A percentile compares a stretch with the other conserved stretches of the same genome.
Evolutionary conservation across 2,329 filamentous ascomycete species (phyloP).

Genomic region (Cordyceps tenuipes): DNA sequence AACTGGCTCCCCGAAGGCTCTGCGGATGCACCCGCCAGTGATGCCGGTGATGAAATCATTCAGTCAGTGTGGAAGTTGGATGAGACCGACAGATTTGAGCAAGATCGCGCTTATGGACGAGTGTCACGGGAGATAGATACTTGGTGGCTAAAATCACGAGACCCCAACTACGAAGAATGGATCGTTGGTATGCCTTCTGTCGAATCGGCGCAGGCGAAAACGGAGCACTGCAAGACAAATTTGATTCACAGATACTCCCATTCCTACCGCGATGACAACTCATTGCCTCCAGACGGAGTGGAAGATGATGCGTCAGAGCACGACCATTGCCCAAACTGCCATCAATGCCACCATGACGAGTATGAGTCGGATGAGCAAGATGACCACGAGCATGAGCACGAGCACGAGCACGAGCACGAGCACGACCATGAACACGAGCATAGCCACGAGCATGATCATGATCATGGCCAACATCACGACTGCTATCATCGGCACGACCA

Average conservation of each 20-base stretch:
- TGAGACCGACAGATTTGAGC: constrained; percentile 47
- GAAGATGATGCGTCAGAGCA: constrained; percentile 32
- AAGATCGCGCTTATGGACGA: constrained; percentile 50
- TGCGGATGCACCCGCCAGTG: constrained; percentile 22
- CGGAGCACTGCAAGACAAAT: constrained; percentile 51
- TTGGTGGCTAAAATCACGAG: constrained; percentile 55
- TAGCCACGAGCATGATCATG: constrained; percentile 16
- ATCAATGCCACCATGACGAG: constrained; percentile 23
- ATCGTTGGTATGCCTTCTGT: constrained; percentile 51
- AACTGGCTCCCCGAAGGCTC: constrained; percentile 43
- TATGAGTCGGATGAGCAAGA: constrained; percentile 43
- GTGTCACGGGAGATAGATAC: constrained; percentile 57
- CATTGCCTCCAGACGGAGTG: constrained; percentile 25
- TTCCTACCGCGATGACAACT: constrained; percentile 35
- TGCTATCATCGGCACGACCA: constrained; percentile 19
- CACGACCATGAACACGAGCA: constrained; percentile 16
- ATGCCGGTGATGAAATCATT: constrained; percentile 34
- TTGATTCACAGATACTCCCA: constrained; percentile 47
- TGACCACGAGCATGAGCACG: constrained; percentile 25
- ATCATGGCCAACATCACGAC: constrained; percentile 25
- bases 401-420: constrained; percentile 12
- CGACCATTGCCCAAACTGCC: constrained; percentile 21
- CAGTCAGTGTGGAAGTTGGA: constrained; percentile 43
- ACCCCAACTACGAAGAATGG: constrained; percentile 53
- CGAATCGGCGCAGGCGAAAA: constrained; percentile 48